A percentile compares a stretch with the other conserved stretches of the same genome.
Conservation (phyloP, 1,284 basidiomycete genomes). For the Trametes polyzona region DNA sequence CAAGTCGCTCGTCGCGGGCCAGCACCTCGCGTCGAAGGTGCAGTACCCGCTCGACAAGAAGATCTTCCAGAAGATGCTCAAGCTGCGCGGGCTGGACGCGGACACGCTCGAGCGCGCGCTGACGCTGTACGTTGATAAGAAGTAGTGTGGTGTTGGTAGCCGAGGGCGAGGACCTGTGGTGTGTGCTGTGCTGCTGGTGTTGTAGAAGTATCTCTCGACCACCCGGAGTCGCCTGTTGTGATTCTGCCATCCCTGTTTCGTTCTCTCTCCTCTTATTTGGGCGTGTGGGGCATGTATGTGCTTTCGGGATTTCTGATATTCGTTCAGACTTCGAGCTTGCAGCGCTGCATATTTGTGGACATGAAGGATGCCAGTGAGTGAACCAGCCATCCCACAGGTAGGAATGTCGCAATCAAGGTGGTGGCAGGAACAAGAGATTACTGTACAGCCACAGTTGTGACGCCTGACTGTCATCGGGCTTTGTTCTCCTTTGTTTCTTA, state of each 20-base stretch:
- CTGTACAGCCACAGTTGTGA: no score
- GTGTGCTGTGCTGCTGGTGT: constrained; percentile 10
- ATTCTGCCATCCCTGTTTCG: constrained; percentile 1
- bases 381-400: no score
- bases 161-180: neutral
- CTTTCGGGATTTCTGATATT: neutral
- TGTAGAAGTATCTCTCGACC: constrained; percentile 11
- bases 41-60: constrained; percentile 73
- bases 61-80: constrained; percentile 75
- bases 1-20: constrained; percentile 76
- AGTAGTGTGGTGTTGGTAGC: neutral
- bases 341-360: no score
- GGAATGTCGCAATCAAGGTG: no score
- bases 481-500: no score
- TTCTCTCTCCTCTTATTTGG: neutral
- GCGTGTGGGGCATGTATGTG: neutral
- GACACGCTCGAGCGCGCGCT: constrained; percentile 54
- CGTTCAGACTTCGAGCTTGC: no score
- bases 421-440: no score
- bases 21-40: constrained; percentile 76
- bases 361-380: no score
- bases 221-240: constrained; percentile 11
- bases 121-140: constrained; percentile 38
- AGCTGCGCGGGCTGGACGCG: constrained; percentile 64
- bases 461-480: no score